These are phyloP conservation scores for Metroxylon sagu DNA, from an alignment of 176 grass and related monocot species.

Conservation along the genomic window DNA sequence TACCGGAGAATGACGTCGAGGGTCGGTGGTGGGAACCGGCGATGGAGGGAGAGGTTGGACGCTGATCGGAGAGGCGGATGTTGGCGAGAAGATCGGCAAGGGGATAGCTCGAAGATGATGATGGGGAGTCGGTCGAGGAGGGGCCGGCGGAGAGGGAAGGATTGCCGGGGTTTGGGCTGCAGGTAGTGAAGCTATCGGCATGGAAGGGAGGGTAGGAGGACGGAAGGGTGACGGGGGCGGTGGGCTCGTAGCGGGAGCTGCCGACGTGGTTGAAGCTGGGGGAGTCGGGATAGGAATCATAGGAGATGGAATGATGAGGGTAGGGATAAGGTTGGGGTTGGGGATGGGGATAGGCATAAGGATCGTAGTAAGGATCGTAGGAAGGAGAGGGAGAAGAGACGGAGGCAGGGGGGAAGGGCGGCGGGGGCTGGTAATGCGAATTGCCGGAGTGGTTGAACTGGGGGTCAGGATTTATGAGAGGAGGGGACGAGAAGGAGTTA, in stretches of 20 bases:
- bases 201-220: not conserved
- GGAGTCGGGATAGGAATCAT: not conserved
- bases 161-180: not conserved
- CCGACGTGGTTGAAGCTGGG: not conserved
- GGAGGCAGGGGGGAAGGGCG: not conserved
- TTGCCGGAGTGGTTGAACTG: constrained; percentile 17
- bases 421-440: not conserved
- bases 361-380: not conserved
- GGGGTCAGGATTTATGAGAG: constrained; percentile 22
- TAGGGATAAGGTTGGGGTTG: not conserved
- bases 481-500: constrained; percentile 5
- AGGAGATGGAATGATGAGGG: not conserved
- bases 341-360: not conserved
- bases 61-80: constrained; percentile 37
- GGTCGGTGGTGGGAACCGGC: not conserved
- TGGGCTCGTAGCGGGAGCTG: not conserved
- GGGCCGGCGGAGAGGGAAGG: not conserved
- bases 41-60: not conserved
- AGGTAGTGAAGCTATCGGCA: not conserved
- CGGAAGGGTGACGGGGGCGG: not conserved
- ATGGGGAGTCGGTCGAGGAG: not conserved
- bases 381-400: constrained; percentile 2
- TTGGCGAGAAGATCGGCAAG: constrained; percentile 41
- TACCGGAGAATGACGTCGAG: not conserved
- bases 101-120: constrained; percentile 37